These are phyloP conservation scores for Chrysosporium keratinophilum DNA, from an alignment of 2,329 filamentous ascomycete species.

Conservation along the genomic window DNA sequence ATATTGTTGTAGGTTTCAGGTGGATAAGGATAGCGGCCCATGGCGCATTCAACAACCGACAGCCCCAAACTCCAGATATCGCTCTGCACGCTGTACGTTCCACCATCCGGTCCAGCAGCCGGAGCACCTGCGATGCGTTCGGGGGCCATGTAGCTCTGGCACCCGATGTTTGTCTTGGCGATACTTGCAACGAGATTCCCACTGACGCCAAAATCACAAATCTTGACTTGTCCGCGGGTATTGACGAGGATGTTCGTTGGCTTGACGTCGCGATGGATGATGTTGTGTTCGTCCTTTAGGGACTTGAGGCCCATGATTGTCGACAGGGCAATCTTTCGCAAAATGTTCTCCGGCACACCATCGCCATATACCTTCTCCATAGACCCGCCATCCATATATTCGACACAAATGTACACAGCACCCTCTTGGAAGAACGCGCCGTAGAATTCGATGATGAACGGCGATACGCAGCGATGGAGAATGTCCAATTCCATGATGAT, in stretches of 20 bases:
- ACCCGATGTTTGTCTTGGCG: conserved; percentile 96
- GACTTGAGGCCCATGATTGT: conserved; percentile 86
- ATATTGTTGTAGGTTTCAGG: conserved; percentile 97
- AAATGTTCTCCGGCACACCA: conserved; percentile 76
- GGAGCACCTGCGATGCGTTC: conserved; percentile 84
- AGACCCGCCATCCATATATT: conserved; percentile 97
- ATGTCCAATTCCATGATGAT: conserved; percentile 98
- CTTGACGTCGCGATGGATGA: conserved; percentile 97
- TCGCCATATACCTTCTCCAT: conserved; percentile 92
- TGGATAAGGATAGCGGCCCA: conserved; percentile 90
- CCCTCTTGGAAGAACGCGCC: conserved; percentile 98
- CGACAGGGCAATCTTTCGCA: conserved; percentile 81
- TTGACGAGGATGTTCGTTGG: conserved; percentile 97
- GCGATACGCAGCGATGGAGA: conserved; percentile 84
- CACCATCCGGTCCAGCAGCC: conserved; percentile 57
- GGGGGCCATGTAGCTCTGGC: conserved; percentile 98
- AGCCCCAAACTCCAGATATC: conserved; percentile 95
- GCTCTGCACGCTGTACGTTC: conserved; percentile 94
- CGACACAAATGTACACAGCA: conserved; percentile 97
- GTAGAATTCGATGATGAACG: conserved; percentile 97
- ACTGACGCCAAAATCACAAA: conserved; percentile 96
- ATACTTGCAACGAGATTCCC: conserved; percentile 96
- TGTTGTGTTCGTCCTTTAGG: conserved; percentile 95
- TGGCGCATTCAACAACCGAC: conserved; percentile 89
- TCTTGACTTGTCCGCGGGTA: conserved; percentile 82